Evolutionary conservation across 495 filamentous ascomycete species (phyloP), one percentile per base, ranked within the genome.

Genomic region (Penicillium simplicissimum): DNA sequence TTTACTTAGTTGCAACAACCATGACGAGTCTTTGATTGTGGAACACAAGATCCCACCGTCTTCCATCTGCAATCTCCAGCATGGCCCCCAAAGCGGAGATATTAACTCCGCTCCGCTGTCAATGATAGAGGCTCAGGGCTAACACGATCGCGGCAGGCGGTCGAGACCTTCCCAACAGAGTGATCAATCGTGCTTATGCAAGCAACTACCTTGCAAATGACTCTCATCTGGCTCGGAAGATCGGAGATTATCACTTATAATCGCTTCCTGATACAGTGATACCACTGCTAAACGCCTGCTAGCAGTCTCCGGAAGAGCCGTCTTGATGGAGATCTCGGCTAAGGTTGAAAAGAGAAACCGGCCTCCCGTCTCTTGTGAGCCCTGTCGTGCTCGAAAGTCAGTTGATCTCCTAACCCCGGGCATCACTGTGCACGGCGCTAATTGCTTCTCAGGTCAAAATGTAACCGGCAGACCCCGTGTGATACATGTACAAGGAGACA

Each of bases 401-500:
- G 52, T 75, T 55, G 11, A 51, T 33, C 47, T 51, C 52, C 49
- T 17, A 4, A 57, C 11, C 13, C 14, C 7, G 25, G 25, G 25
- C 21, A 28, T 40, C 42, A 17, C 17, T 45, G 8, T 38, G 25
- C 33, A 54, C 23, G 4, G 4, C 15, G 4, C 35, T 57, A 47
- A 61, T 55, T 38, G 36, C 40, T 54, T 60, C 59, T n/a, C 47
- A 76, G 78, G 61, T 65, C 78, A 57, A 78, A 78, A 74, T 82
- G 79, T 60, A 74, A 82, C 61, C 72, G 76, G 17, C 73, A 76
- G 52, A 59, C 70, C 52, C 79, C 79, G 7, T 81, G 79, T 61
- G 69, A 74, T 37, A 68, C 62, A 35, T 87, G 82, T 56, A 58
- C 73, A 23, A 80, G 80, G 55, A 77, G 76, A 55, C 79, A 76